These are phyloP conservation scores for Cucurbita argyrosperma DNA, from an alignment of 306 rosid species.

Conservation along the genomic window DNA sequence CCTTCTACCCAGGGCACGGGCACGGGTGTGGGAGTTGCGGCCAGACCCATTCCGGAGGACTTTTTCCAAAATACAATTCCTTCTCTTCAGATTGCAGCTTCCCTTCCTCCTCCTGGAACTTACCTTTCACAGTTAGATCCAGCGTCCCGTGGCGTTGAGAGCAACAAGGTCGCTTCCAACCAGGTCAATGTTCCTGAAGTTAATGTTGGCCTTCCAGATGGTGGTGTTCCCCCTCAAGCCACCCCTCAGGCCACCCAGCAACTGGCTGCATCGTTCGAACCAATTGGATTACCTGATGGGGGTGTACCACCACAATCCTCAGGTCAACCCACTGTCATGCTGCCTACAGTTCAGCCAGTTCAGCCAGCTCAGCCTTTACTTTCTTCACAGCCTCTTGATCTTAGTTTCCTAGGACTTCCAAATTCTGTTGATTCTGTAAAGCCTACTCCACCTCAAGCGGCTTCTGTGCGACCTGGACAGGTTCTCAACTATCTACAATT, in stretches of 20 bases:
- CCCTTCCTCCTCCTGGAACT: slow-evolving; percentile 76
- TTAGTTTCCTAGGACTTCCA: slow-evolving; percentile 66
- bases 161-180: slow-evolving; percentile 23
- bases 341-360: slow-evolving; percentile 16
- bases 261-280: slow-evolving; percentile 27
- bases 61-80: slow-evolving; percentile 88
- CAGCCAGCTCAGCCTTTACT: slow-evolving; percentile 37
- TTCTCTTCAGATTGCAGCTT: slow-evolving; percentile 76
- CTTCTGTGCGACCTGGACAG: slow-evolving; percentile 94
- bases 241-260: slow-evolving; percentile 51
- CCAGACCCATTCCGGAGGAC: slow-evolving; percentile 92
- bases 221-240: slow-evolving; percentile 54
- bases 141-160: slow-evolving; percentile 34
- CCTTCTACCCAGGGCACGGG: slow-evolving; percentile 18
- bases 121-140: slow-evolving; percentile 60
- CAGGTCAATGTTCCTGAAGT: slow-evolving; percentile 34
- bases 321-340: slow-evolving; percentile 30
- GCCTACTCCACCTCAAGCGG: slow-evolving; percentile 43
- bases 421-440: slow-evolving; percentile 46
- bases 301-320: slow-evolving; percentile 70
- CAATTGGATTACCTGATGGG: slow-evolving; percentile 76
- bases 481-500: slow-evolving; percentile 8
- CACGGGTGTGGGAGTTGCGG: slow-evolving; percentile 30
- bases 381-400: slow-evolving; percentile 82
- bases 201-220: slow-evolving; percentile 42